phyloP scores from a whole-genome alignment of 768 basidiomycete species.

The Boletus reticulatus region DNA sequence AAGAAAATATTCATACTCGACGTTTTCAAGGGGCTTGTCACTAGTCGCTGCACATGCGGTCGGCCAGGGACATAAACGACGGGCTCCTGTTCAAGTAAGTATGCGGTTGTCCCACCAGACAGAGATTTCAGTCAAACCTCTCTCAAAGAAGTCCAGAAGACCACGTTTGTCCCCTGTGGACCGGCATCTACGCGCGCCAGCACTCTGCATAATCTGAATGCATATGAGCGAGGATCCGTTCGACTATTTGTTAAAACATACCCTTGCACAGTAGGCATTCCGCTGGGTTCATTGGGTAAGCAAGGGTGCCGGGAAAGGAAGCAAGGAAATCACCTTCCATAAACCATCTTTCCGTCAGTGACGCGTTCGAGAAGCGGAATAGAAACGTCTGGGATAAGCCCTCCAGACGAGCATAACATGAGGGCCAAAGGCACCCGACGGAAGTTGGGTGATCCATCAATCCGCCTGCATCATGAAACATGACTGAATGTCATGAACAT shows the following conservation, averaged over 20 bases:
- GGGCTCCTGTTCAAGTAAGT: conserved; percentile 61
- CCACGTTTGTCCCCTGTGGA: conserved; percentile 67
- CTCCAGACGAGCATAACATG: conserved; percentile 21
- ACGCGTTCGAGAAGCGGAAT: conserved; percentile 35
- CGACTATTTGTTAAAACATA: background rate
- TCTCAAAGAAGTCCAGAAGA: conserved; percentile 94
- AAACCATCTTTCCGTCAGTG: conserved; percentile 60
- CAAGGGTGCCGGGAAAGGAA: conserved; percentile 18
- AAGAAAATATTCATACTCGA: conserved; percentile 60
- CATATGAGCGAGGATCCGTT: background rate
- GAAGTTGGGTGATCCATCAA: conserved; percentile 95
- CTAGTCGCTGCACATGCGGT: conserved; percentile 86
- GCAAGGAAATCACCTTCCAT: conserved; percentile 58
- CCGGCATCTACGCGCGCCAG: conserved; percentile 78
- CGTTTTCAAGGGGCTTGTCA: conserved; percentile 87
- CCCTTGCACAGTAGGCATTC: conserved; percentile 81
- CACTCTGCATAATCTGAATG: conserved; percentile 68
- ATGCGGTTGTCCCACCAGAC: background rate
- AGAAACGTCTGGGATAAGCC: conserved; percentile 30
- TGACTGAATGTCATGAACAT: conserved; percentile 1
- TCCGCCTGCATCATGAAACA: conserved; percentile 48
- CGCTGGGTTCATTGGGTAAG: conserved; percentile 37
- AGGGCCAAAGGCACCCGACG: conserved; percentile 72
- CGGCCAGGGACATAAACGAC: conserved; percentile 86
- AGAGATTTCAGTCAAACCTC: conserved; percentile 52